Conservation (phyloP, 1,284 basidiomycete genomes). For the Ganoderma lucidum region DNA sequence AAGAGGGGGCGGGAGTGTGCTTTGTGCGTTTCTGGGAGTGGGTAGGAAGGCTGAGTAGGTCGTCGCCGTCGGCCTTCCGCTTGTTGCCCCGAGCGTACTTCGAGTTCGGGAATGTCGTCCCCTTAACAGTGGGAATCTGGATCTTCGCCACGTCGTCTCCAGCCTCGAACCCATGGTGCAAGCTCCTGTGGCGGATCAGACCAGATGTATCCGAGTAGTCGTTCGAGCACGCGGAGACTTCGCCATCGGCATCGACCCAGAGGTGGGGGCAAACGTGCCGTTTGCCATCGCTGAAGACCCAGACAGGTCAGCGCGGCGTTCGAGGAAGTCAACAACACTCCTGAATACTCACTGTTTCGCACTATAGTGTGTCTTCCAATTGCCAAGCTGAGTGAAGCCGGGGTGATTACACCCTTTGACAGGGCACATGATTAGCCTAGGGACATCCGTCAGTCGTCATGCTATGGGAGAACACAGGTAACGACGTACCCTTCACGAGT, state of each 20-base stretch:
- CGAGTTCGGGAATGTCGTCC: too few species aligned
- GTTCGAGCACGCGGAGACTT: too few species aligned
- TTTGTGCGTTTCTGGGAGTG: neutral
- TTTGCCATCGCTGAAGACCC: neutral
- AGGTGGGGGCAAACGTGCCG: neutral
- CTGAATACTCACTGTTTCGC: neutral
- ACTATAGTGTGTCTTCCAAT: neutral
- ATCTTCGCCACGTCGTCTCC: too few species aligned
- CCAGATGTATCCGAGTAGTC: neutral
- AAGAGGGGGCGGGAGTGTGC: neutral
- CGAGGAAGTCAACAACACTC: too few species aligned
- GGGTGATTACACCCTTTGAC: neutral
- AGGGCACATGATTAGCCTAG: neutral
- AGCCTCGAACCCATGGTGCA: neutral
- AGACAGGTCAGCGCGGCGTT: neutral
- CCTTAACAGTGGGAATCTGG: too few species aligned
- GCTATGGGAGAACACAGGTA: neutral
- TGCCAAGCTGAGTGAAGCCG: neutral
- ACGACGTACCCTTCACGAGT: neutral
- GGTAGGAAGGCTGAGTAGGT: neutral
- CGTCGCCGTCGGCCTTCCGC: neutral
- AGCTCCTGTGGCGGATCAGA: neutral
- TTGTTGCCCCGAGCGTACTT: neutral
- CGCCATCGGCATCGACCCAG: neutral
- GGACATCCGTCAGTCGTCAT: neutral